Evolutionary conservation across 1,284 basidiomycete genomes (phyloP), one percentile per base, ranked within the genome.

Genomic region (Coniophora puteana): DNA sequence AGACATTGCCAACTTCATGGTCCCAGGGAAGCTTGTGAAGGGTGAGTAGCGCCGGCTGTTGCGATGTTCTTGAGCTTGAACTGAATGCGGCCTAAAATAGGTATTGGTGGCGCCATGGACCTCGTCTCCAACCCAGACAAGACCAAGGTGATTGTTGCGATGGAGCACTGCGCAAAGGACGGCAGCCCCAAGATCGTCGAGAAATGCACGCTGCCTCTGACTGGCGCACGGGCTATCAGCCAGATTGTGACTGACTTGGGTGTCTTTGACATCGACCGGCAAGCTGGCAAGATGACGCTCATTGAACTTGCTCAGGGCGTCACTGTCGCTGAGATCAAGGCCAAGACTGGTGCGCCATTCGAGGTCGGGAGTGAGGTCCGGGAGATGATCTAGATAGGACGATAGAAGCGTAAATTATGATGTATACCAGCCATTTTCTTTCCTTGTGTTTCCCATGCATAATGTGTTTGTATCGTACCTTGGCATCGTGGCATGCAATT

Each of bases 1-100:
- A 48, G 92, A 96, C 61, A 83, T 97, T 49, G 93, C 94, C 41
- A 96, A 96, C 71, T 97, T 89, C 63, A 96, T 95, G 92, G 89
- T 96, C 48, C 92, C 93, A 22, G 89, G 90, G 22, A 91, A 93
- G 65, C 78, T 91, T 60, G 78, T 91, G 44, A 89, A 87, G 71
- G 85, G 87, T 74, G 45, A 45, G 65, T 43, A n/a, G n/a, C 32
- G 27, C 14, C 10, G 14, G n/a, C n/a, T n/a, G n/a, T n/a, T n/a
- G 14, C 21, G 21, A 16, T 13, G 8, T 12, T 10, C 14, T 38
- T 16, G 27, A 22, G 26, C 10, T 10, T 27, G 10, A 33, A 3
- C n/a, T 12, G n/a, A 22, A 24, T 16, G 11, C 20, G n/a, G 24
- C 23, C 34, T 57, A 8, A 55, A 20, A 22, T 51, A 80, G 88